These are phyloP conservation scores for Coleophoma crateriformis DNA, from an alignment of 2,329 filamentous ascomycete species.

Conservation along the genomic window DNA sequence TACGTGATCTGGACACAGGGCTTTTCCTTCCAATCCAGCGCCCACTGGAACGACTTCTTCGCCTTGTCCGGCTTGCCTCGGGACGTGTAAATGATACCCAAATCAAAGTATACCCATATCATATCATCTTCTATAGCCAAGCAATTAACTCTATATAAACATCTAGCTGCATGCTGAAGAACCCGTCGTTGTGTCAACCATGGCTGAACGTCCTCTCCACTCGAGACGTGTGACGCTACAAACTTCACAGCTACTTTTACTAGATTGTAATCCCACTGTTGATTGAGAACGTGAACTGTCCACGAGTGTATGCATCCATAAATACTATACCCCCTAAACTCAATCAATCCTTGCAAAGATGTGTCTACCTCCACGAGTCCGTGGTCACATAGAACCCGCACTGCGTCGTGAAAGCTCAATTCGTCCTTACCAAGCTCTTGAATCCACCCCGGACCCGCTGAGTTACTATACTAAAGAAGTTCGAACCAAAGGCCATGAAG, in stretches of 20 bases:
- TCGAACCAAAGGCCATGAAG: constrained; percentile 39
- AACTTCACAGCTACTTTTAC: constrained; percentile 8
- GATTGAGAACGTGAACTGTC: constrained; percentile 10
- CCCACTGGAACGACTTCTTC: no score
- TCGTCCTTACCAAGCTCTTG: constrained; percentile 8
- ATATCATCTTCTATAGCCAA: constrained; percentile 7
- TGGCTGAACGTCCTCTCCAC: neutral
- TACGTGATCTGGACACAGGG: no score
- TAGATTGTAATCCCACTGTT: constrained; percentile 6
- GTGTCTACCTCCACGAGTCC: constrained; percentile 6
- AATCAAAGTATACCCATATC: neutral
- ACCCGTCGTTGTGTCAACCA: constrained; percentile 5
- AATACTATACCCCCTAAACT: constrained; percentile 5
- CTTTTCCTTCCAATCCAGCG: no score
- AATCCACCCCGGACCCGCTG: constrained; percentile 14
- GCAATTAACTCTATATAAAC: constrained; percentile 5
- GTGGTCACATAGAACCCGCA: constrained; percentile 29
- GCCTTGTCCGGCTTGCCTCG: no score
- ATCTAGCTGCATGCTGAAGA: constrained; percentile 1
- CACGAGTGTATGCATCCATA: constrained; percentile 17
- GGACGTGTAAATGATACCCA: no score
- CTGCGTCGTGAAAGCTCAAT: constrained; percentile 11
- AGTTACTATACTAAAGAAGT: constrained; percentile 27
- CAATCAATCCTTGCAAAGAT: constrained; percentile 9
- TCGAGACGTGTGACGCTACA: constrained; percentile 7